These are phyloP conservation scores for Magnusiomyces suaveolens DNA, from an alignment of 1,139 yeast genomes.

Conservation along the genomic window DNA sequence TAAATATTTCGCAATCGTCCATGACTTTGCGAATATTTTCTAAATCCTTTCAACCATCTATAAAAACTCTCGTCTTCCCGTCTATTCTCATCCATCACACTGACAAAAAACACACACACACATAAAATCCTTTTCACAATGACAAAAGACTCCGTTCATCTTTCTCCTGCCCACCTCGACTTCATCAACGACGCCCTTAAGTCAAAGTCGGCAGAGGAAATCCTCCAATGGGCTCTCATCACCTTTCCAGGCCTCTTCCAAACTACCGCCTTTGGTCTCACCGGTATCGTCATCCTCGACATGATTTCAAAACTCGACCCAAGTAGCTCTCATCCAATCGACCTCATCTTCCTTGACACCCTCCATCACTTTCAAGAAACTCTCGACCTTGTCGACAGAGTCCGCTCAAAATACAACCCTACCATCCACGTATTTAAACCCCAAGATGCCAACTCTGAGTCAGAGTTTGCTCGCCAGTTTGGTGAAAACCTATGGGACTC, in stretches of 20 bases:
- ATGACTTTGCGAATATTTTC: no score
- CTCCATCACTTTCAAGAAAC: constrained; percentile 92
- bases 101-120: no score
- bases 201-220: constrained; percentile 54
- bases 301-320: constrained; percentile 51
- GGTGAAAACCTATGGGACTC: constrained; percentile 80
- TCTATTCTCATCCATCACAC: no score
- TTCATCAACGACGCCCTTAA: constrained; percentile 50
- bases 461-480: constrained; percentile 55
- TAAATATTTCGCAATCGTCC: no score
- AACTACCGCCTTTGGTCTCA: constrained; percentile 90
- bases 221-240: constrained; percentile 68
- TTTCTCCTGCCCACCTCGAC: constrained; percentile 27
- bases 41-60: no score
- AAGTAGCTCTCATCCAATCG: constrained; percentile 43
- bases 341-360: constrained; percentile 80
- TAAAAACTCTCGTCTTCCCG: no score
- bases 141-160: no score
- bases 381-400: constrained; percentile 53
- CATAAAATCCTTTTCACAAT: no score
- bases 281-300: constrained; percentile 83
- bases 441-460: constrained; percentile 42
- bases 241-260: constrained; percentile 79
- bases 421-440: constrained; percentile 62
- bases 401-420: constrained; percentile 48